Evolutionary conservation across 2,329 filamentous ascomycete species (phyloP), one percentile per base, ranked within the genome.

Genomic region (Penicillium frequentans): DNA sequence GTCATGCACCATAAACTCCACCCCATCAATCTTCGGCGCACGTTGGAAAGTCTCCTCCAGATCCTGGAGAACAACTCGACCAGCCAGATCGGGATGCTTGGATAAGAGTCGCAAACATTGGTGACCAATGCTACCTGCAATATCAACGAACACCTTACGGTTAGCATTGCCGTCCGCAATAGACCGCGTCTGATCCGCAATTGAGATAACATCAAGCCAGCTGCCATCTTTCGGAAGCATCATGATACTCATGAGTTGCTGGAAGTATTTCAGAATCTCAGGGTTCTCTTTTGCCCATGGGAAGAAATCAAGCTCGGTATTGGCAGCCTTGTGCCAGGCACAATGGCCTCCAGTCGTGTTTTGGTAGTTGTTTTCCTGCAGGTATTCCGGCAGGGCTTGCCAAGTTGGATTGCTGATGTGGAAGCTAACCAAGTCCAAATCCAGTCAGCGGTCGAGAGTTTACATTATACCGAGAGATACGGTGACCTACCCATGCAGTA

Each of bases 121-220:
- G 21, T 77, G 72, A 1, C 77, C 77, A 2, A 67, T 63, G 1
- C 69, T 71, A 42, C 76, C 75, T 6, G 75, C 75, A n/a, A 78
- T 62, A 55, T 79, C 73, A 4, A 79, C 74, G 52, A 76, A 68
- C 8, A 77, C 33, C 9, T 61, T 24, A 39, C 57, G 27, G 3
- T 58, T 31, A 21, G 48, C 26, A 58, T 35, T 24, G 11, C 44
- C 23, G 7, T 19, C 24, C 33, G 4, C 37, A 42, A 42, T 19
- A 42, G 37, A 42, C 9, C n/a, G 37, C 13, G 33, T 33, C 33
- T 26, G n/a, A 26, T 50, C 23, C 16, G 7, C 23, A 21, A 50
- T 19, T 1, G 48, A 35, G 24, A 39, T 27, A 2, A 39, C 48
- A 26, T 42, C 48, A 3, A 50, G 19, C 21, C 37, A 50, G 14